Percentiles rank a stretch among this genome's conserved stretches.
These are phyloP conservation scores for Adansonia madagascariensis DNA, from an alignment of 441 rosid genomes.

Conservation along the genomic window DNA sequence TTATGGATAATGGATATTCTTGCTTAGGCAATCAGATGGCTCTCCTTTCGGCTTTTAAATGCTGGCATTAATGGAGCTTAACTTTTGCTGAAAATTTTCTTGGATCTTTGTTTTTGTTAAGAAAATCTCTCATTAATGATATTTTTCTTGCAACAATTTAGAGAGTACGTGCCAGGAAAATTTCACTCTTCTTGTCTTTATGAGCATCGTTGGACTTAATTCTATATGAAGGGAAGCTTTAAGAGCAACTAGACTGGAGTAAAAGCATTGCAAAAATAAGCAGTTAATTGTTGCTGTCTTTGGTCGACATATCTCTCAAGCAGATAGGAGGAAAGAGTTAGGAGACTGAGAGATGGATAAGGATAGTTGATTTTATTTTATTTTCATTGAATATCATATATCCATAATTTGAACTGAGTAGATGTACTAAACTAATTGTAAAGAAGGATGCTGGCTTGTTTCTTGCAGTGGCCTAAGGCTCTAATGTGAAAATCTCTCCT, in stretches of 20 bases:
- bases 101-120: not conserved
- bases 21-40: slow-evolving; percentile 7
- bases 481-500: not conserved
- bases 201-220: not conserved
- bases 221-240: not conserved
- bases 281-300: not conserved
- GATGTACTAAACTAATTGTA: not conserved
- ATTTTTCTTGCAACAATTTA: not conserved
- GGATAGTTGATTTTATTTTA: not conserved
- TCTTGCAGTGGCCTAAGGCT: not conserved
- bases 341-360: not conserved
- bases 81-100: not conserved
- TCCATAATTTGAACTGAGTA: not conserved
- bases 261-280: not conserved
- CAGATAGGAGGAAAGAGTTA: not conserved
- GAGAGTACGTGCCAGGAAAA: not conserved
- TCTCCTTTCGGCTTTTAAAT: not conserved
- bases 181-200: not conserved
- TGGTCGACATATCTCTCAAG: not conserved
- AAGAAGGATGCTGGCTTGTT: not conserved
- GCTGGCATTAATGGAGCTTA: not conserved
- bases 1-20: not conserved
- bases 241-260: not conserved
- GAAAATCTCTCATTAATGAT: slow-evolving; percentile 3
- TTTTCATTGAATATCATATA: not conserved